Base-by-base conservation (phyloP, 1,284 basidiomycete genomes). In the Ceratobasidium sp. region DNA sequence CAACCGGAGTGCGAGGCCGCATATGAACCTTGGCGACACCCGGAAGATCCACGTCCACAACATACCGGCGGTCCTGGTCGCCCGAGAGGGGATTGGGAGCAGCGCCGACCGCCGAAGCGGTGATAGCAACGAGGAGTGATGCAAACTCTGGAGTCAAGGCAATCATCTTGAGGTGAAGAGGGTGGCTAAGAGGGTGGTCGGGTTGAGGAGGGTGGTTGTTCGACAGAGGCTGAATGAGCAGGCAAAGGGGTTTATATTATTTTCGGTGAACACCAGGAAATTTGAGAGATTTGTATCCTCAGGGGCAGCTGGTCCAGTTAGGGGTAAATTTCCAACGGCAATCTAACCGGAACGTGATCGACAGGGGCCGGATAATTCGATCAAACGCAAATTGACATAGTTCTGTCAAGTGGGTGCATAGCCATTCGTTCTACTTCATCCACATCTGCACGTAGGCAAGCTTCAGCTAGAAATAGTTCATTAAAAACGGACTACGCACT, bases 271-370 rank as follows among this genome's bases (percentile, higher is more conserved):
- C 60, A 63, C 39, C 60, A 15, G 6, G 28, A 64, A 60, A 5
- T 80, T 33, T 4, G 33, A 33, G 81, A 10, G 80, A 67, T 63
- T 82, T 81, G 12, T 49, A 18, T 49, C 46, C 18, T 49, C 10
- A 18, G 46, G 46, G 46, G 46, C 18, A 18, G 46, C 46, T 49
- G 10, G 46, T 10, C 46, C 18, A 49, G 46, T 49, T 49, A 49
- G 46, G 46, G 46, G 46, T 9, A 13, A 18, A 49, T 49, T 2
- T 10, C 12, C 46, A 49, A 49, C 46, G 46, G 46, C 46, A 49
- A 18, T 18, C 46, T 10, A 18, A 18, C 46, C 46, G 7, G 46
- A 18, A 49, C 46, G 46, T 49, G 18, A 18, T 49, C 46, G 46
- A 18, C 12, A 49, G 46, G 33, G 33, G 33, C 33, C 33, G 33